phyloP scores from a whole-genome alignment of 2,329 filamentous ascomycete genomes.

The Diplodia scrobiculata region DNA sequence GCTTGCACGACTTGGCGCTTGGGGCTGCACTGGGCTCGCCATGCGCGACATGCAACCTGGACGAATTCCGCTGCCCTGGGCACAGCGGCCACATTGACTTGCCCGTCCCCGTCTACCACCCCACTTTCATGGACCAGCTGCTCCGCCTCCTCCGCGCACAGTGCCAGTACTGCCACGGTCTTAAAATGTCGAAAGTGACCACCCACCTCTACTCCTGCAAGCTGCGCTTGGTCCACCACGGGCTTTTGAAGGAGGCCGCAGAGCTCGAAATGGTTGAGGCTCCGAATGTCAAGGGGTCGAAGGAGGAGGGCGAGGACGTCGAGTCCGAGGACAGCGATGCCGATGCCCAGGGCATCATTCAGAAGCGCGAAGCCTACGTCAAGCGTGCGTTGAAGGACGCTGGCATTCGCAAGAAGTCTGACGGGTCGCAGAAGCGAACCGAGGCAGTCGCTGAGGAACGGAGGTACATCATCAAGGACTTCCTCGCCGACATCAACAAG shows the following conservation, averaged over 20 bases:
- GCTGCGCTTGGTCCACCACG: conserved; percentile 80
- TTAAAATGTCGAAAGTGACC: conserved; percentile 75
- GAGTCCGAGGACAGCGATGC: conserved; percentile 64
- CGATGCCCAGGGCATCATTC: conserved; percentile 58
- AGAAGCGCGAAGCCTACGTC: conserved; percentile 68
- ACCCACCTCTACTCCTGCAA: conserved; percentile 82
- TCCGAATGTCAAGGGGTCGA: conserved; percentile 40
- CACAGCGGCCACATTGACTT: conserved; percentile 95
- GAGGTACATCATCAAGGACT: conserved; percentile 74
- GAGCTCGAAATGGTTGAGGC: conserved; percentile 53
- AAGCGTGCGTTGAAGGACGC: conserved; percentile 68
- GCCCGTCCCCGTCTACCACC: conserved; percentile 89
- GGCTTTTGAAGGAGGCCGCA: conserved; percentile 70
- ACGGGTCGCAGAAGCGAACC: conserved; percentile 66
- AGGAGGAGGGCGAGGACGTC: conserved; percentile 49
- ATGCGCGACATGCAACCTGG: conserved; percentile 89
- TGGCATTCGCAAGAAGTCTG: conserved; percentile 48
- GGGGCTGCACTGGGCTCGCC: conserved; percentile 84
- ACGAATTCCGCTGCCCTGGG: conserved; percentile 77
- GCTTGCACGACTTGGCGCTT: conserved; percentile 88
- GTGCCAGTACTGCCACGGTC: conserved; percentile 86
- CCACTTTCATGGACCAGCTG: conserved; percentile 93
- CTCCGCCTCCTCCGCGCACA: conserved; percentile 81
- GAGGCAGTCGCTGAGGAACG: conserved; percentile 79
- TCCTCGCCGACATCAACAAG: conserved; percentile 71